Evolutionary conservation across 805 yeast genomes (phyloP), one percentile per base, ranked within the genome.

Genomic region (Saccharomycodes ludwigii): DNA sequence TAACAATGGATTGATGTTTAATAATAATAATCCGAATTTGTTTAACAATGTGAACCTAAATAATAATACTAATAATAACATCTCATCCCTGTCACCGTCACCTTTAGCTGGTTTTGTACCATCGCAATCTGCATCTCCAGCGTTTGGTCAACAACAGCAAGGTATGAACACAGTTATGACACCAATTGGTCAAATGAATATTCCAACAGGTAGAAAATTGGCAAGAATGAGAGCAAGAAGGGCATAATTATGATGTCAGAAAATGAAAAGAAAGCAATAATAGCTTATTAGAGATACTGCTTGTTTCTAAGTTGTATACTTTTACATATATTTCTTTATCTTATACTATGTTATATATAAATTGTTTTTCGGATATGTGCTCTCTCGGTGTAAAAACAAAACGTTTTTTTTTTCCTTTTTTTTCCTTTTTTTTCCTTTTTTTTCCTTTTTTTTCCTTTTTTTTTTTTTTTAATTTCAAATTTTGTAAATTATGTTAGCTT

Each of bases 141-240:
- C 10, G 9, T 16, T 10, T 25, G 18, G 28, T 18, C 11, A n/a
- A 19, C 35, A 31, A 21, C 33, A 30, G 18, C 23, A 25, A 4
- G 28, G 28, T 3, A 25, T 25, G 28, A 25, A 24, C 26, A 10
- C 12, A 5, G 25, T n/a, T 10, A 28, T 42, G 18, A 40, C 42
- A 5, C 42, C 42, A 8, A 16, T 11, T 9, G 18, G 31, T 3
- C 23, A 17, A 5, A 18, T 37, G 23, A 33, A 33, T 24, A 24
- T 37, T 11, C 37, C 40, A 4, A 37, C 40, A n/a, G 41, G 41
- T 14, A 48, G 56, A 30, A 40, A 39, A 24, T 25, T 51, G 14
- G 56, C 56, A 13, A 43, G 57, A 31, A 50, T 50, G 54, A 45
- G 55, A 36, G 35, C 51, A 17, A 46, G 54, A 37, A 43, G 57